Evolutionary conservation across 257 asterid species (phyloP), one percentile per base, ranked within the genome.

Genomic region (Schizonepeta tenuifolia): DNA sequence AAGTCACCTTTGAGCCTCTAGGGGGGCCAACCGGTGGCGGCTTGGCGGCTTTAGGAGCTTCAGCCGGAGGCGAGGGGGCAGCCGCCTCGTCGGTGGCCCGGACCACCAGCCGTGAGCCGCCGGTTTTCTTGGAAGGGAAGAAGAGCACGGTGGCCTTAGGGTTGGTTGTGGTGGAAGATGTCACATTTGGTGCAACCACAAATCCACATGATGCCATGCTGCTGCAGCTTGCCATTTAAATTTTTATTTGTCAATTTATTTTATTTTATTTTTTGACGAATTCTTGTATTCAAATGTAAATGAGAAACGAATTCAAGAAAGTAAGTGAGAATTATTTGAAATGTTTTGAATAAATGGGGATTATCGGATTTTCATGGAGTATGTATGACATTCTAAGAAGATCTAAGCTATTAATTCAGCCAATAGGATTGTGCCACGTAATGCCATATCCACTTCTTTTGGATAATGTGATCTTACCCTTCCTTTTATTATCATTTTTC

Each of bases 11-110:
- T 5, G 90, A 6, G 61, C 96, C 97, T 70, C 97, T 89, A 53
- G 90, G 90, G 50, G 98, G 98, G 44, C 96, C 98, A 62, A 91
- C 53, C 2, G 96, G 96, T 26, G 98, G 91, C 22, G 97, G 91
- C 82, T 90, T 91, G 79, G 86, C 89, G 0, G 84, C 90, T 77
- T 83, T 83, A 36, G 89, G 83, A 15, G 87, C 83, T 64, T 69
- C 81, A 0, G 85, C 79, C 3, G 44, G 44, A 0, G 84, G 71
- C 0, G 81, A 44, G 1, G 76, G 14, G 17, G 88, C 68, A 3
- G 76, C 67, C 9, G 70, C 81, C 46, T 75, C 90, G 0, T 85
- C 90, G 1, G 78, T 79, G 0, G 90, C 92, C 78, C 88, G 73
- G 5, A 84, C 90, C 6, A 86, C 92, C 17, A 90, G 78, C 88